These are phyloP conservation scores for Citeromyces hawaiiensis DNA, from an alignment of 1,139 yeast genomes.

Conservation along the genomic window DNA sequence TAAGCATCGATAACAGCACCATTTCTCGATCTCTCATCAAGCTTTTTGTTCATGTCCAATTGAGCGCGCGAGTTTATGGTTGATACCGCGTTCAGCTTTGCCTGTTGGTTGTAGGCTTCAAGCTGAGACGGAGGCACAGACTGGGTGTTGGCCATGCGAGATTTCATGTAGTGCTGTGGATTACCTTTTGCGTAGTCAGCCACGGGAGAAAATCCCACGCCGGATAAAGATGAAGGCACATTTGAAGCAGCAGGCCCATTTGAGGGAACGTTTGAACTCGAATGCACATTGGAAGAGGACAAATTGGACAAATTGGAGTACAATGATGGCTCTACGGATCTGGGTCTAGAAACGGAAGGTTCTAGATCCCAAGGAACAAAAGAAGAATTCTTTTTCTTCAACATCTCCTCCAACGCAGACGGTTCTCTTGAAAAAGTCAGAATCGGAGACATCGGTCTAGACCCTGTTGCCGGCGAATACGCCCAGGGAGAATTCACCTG, in stretches of 20 bases:
- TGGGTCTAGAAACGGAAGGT: constrained; percentile 7
- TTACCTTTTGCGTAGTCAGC: constrained; percentile 5
- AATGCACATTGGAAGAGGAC: background rate
- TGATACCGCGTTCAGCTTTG: constrained; percentile 49
- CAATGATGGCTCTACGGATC: constrained; percentile 4
- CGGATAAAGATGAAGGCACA: constrained; percentile 4
- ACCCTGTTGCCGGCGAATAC: background rate
- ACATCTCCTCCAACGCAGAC: constrained; percentile 20
- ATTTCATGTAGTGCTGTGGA: constrained; percentile 6
- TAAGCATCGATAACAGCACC: background rate
- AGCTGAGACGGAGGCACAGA: constrained; percentile 10
- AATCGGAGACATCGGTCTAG: constrained; percentile 16
- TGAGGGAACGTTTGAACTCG: no score
- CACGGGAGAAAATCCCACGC: constrained; percentile 13
- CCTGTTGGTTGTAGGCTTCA: constrained; percentile 10
- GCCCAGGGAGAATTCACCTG: constrained; percentile 5
- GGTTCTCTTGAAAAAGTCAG: constrained; percentile 18
- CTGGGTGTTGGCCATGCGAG: constrained; percentile 10
- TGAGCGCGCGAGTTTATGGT: constrained; percentile 52
- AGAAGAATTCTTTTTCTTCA: constrained; percentile 10
- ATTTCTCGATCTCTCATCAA: background rate
- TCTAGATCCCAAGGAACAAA: background rate
- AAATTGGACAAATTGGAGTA: background rate
- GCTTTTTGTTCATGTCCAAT: constrained; percentile 20
- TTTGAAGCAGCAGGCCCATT: no score